Percentiles rank a stretch among this genome's conserved stretches.
These are phyloP conservation scores for Tulasnella sp. DNA, from an alignment of 768 basidiomycete species.

Conservation along the genomic window DNA sequence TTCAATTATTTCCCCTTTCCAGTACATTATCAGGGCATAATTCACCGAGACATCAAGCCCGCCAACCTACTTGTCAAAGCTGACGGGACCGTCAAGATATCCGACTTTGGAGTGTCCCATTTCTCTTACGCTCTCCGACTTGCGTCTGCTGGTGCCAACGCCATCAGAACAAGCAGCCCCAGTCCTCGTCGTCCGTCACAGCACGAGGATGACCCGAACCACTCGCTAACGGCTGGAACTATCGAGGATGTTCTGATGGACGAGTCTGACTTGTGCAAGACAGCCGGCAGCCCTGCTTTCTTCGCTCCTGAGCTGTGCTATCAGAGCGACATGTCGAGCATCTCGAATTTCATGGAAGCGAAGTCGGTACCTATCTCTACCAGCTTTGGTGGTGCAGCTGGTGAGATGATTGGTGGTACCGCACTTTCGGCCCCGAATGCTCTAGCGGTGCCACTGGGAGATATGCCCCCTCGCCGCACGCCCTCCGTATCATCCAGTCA, in stretches of 20 bases:
- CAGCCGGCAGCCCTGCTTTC: slow-evolving; percentile 92
- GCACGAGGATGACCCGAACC: slow-evolving; percentile 29
- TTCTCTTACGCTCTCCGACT: slow-evolving; percentile 82
- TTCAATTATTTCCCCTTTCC: slow-evolving; percentile 1
- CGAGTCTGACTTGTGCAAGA: slow-evolving; percentile 76
- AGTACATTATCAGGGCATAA: slow-evolving; percentile 98
- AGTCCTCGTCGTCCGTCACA: background rate
- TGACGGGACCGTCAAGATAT: slow-evolving; percentile 89
- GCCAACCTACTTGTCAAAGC: slow-evolving; percentile 88
- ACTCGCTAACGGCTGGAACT: background rate
- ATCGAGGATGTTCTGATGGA: slow-evolving; percentile 44
- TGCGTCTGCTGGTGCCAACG: slow-evolving; percentile 42
- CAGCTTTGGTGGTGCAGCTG: slow-evolving; percentile 13
- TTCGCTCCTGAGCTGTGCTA: slow-evolving; percentile 90
- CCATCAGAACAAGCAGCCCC: slow-evolving; percentile 16
- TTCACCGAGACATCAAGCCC: slow-evolving; percentile 98
- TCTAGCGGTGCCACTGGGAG: background rate
- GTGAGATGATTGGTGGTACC: slow-evolving; percentile 13
- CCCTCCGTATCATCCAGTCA: background rate
- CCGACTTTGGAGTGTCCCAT: slow-evolving; percentile 95
- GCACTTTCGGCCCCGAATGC: slow-evolving; percentile 15
- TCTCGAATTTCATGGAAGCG: slow-evolving; percentile 21
- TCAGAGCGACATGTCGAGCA: slow-evolving; percentile 33
- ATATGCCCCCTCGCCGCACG: background rate
- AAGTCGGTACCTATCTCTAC: slow-evolving; percentile 20